A percentile compares a stretch with the other conserved stretches of the same genome.
These are phyloP conservation scores for Phytophthora pinifolia DNA, from an alignment of 352 stramenopile species.

Conservation along the genomic window DNA sequence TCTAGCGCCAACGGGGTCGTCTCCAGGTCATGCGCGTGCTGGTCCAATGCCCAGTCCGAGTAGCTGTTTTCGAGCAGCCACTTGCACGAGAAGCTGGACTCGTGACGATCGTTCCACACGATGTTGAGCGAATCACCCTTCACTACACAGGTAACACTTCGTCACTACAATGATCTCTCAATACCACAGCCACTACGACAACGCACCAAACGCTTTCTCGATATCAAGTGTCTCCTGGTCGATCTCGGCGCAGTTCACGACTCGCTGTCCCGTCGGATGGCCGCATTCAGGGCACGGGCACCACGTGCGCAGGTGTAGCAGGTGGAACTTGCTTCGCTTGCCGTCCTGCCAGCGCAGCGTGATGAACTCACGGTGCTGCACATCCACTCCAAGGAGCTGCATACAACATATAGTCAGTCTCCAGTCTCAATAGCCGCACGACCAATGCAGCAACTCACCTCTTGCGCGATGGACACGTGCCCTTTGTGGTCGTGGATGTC, in stretches of 20 bases:
- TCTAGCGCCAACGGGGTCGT: conserved; percentile 49
- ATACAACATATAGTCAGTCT: conserved; percentile 3
- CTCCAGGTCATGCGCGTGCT: conserved; percentile 45
- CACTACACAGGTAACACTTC: conserved; percentile 33
- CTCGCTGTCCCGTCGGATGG: conserved; percentile 75
- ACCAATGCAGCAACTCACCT: conserved; percentile 18
- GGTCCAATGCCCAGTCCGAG: conserved; percentile 50
- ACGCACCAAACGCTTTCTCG: conserved; percentile 69
- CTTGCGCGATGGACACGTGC: conserved; percentile 24
- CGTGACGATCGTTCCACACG: conserved; percentile 68
- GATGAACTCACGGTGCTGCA: conserved; percentile 72
- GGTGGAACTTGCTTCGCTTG: conserved; percentile 65
- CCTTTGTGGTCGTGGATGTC: conserved; percentile 12
- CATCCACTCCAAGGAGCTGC: conserved; percentile 69
- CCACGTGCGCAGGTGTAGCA: conserved; percentile 79
- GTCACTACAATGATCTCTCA: neutral
- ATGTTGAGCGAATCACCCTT: conserved; percentile 72
- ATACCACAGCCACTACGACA: neutral
- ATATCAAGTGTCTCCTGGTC: conserved; percentile 55
- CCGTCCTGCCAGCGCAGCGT: conserved; percentile 79
- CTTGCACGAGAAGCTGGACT: conserved; percentile 65
- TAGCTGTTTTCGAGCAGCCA: conserved; percentile 86
- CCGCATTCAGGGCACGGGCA: conserved; percentile 70
- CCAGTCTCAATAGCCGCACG: neutral
- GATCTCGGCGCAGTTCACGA: conserved; percentile 77